These are phyloP conservation scores for Leptodermis oblonga DNA, from an alignment of 257 asterid species.

Conservation along the genomic window DNA sequence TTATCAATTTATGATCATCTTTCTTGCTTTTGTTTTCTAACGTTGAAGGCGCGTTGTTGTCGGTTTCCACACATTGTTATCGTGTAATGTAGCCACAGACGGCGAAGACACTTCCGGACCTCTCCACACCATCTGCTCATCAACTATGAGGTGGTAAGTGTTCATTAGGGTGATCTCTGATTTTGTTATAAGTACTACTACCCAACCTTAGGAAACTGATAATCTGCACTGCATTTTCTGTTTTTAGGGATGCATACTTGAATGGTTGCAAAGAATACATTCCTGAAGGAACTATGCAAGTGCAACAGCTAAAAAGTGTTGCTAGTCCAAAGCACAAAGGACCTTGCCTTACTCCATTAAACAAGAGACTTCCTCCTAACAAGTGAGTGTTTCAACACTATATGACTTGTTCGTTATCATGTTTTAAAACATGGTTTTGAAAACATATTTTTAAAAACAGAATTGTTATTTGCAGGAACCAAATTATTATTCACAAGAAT, in stretches of 20 bases:
- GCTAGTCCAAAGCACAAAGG: no score
- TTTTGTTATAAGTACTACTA: no score
- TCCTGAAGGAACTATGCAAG: conserved; percentile 9
- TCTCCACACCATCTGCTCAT: conserved; percentile 30
- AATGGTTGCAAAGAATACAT: conserved; percentile 17
- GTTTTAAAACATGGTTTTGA: no score
- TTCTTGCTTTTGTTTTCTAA: not conserved
- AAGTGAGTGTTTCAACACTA: conserved; percentile 41
- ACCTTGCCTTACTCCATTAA: conserved; percentile 31
- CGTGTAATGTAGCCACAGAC: conserved; percentile 23
- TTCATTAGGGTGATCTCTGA: no score
- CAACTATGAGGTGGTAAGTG: conserved; percentile 51
- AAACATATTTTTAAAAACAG: no score
- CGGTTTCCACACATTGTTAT: conserved; percentile 44
- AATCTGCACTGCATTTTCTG: conserved; percentile 5
- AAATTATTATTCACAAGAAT: no score
- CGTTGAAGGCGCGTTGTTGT: conserved; percentile 44
- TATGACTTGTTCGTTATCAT: no score
- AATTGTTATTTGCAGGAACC: no score
- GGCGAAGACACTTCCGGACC: conserved; percentile 11
- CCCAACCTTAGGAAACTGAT: not conserved
- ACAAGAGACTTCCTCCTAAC: conserved; percentile 21
- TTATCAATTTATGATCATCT: not conserved
- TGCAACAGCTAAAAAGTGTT: conserved; percentile 1
- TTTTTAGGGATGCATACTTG: conserved; percentile 45